phyloP scores from a whole-genome alignment of 1,139 yeast genomes.

The Kurtzmaniella natalensis region DNA sequence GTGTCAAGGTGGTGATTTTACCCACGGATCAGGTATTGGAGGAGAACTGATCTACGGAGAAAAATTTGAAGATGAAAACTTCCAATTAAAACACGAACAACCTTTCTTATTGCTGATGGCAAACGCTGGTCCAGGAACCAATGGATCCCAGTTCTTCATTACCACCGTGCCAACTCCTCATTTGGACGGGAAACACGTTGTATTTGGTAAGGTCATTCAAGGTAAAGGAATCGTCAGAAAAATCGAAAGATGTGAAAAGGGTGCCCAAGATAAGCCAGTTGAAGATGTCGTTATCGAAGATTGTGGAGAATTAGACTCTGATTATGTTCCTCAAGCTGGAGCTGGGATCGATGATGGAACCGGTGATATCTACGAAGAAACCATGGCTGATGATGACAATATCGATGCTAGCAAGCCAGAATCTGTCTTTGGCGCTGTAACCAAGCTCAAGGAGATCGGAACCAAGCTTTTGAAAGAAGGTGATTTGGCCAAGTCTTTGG shows the following conservation, averaged over 20 bases:
- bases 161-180: slow-evolving; percentile 84
- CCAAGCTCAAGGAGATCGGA: slow-evolving; percentile 71
- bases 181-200: slow-evolving; percentile 92
- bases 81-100: slow-evolving; percentile 66
- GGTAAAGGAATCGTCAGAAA: slow-evolving; percentile 80
- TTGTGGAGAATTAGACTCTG: slow-evolving; percentile 71
- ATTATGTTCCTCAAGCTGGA: slow-evolving; percentile 43
- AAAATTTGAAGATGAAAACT: slow-evolving; percentile 91
- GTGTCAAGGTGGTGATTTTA: slow-evolving; percentile 98
- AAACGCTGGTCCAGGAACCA: slow-evolving; percentile 91
- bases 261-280: slow-evolving; percentile 58
- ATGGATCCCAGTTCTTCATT: slow-evolving; percentile 93
- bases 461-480: slow-evolving; percentile 68
- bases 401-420: slow-evolving; percentile 58
- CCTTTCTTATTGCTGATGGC: slow-evolving; percentile 96
- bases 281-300: slow-evolving; percentile 67
- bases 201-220: slow-evolving; percentile 81
- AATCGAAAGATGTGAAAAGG: slow-evolving; percentile 68
- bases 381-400: slow-evolving; percentile 66
- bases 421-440: slow-evolving; percentile 63
- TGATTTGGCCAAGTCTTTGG: slow-evolving; percentile 50
- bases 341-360: slow-evolving; percentile 60
- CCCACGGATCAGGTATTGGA: slow-evolving; percentile 85
- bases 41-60: slow-evolving; percentile 96
- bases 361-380: slow-evolving; percentile 81